Percentiles rank a stretch among this genome's conserved stretches.
phyloP scores from a whole-genome alignment of 768 basidiomycete species.

The Collybia mongolica region DNA sequence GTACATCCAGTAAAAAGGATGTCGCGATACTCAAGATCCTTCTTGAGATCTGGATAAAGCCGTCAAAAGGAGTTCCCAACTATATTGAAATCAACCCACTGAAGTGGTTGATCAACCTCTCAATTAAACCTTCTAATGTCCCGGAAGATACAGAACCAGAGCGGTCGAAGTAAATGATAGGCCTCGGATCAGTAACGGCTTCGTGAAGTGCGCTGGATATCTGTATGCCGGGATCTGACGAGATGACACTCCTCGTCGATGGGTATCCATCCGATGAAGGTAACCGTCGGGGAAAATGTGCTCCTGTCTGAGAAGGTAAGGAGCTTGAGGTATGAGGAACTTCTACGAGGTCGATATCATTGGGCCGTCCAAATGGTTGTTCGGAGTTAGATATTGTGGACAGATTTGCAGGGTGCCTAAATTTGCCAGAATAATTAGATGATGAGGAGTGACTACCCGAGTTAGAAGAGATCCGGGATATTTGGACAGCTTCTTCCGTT shows the following conservation, averaged over 20 bases:
- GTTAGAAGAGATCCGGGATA: background rate
- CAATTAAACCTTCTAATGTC: slow-evolving; percentile 41
- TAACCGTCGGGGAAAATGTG: background rate
- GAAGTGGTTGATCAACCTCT: slow-evolving; percentile 34
- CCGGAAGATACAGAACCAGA: slow-evolving; percentile 34
- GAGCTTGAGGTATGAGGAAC: slow-evolving; percentile 1
- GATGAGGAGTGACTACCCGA: background rate
- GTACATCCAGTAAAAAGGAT: slow-evolving; percentile 39
- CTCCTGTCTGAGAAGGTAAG: slow-evolving; percentile 4
- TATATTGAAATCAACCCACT: slow-evolving; percentile 21
- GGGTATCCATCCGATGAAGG: background rate
- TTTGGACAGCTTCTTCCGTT: background rate
- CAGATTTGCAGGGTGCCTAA: too few relatives aligned
- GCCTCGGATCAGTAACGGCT: slow-evolving; percentile 21
- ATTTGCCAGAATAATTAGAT: too few relatives aligned
- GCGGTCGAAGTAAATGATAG: slow-evolving; percentile 22
- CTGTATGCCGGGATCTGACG: slow-evolving; percentile 15
- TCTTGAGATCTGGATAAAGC: slow-evolving; percentile 22
- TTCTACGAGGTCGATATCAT: background rate
- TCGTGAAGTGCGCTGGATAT: slow-evolving; percentile 15
- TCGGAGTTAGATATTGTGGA: background rate
- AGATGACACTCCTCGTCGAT: background rate
- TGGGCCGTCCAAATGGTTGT: background rate
- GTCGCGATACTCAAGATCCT: slow-evolving; percentile 36
- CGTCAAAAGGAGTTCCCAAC: background rate